These are phyloP conservation scores for Solidago caesia DNA, from an alignment of 129 eudicot genomes.

Conservation along the genomic window DNA sequence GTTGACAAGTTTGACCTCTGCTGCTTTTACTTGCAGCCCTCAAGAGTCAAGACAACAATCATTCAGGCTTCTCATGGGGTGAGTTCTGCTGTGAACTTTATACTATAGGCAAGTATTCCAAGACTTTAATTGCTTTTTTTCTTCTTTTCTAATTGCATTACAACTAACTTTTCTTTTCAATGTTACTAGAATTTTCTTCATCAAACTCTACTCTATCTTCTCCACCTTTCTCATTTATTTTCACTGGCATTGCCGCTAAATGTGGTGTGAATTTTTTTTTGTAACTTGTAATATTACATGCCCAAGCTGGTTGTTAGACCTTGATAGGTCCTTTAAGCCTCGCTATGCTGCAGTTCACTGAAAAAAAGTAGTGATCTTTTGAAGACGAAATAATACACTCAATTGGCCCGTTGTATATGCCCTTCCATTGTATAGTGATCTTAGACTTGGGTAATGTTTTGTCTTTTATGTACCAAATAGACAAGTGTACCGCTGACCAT, in stretches of 20 bases:
- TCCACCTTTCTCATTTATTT: not conserved
- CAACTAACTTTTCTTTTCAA: not conserved
- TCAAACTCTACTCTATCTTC: not conserved
- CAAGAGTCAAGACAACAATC: slow-evolving; percentile 36
- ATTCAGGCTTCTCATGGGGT: slow-evolving; percentile 26
- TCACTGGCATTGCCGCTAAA: not conserved
- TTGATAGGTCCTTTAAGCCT: not conserved
- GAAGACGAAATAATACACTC: too few species aligned
- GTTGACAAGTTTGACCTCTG: not conserved
- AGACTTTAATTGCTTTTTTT: slow-evolving; percentile 4
- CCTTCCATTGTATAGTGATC: too few species aligned
- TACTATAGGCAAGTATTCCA: slow-evolving; percentile 53
- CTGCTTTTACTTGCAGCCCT: too few species aligned
- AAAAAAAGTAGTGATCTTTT: too few species aligned
- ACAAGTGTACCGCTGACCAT: too few species aligned
- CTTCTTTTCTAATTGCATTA: too few species aligned
- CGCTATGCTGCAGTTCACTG: not conserved
- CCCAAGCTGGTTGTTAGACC: not conserved
- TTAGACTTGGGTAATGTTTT: too few species aligned
- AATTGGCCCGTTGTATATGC: too few species aligned
- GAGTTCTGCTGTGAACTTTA: slow-evolving; percentile 29
- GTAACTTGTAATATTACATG: not conserved
- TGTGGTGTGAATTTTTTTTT: not conserved
- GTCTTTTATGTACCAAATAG: too few species aligned
- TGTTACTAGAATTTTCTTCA: not conserved